Conservation (phyloP, 2,329 filamentous ascomycete species). For the Trichoderma oligosporum region DNA sequence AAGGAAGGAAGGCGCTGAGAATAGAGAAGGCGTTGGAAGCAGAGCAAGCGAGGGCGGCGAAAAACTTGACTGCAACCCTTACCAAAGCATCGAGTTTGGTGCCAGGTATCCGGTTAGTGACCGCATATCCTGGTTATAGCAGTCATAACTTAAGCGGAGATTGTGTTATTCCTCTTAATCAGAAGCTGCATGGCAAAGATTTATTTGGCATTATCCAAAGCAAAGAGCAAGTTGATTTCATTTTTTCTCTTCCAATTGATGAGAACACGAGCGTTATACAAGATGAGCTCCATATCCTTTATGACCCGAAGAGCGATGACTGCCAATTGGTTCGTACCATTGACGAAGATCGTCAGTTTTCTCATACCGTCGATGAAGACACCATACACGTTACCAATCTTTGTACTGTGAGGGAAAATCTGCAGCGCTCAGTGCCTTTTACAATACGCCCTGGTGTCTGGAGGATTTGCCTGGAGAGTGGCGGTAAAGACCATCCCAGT, state of each 20-base stretch:
- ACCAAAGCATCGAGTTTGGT: not conserved
- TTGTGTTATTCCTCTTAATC: not conserved
- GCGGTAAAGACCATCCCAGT: not conserved
- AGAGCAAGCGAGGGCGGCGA: not conserved
- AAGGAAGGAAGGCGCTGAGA: not conserved
- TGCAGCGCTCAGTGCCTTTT: too few species aligned
- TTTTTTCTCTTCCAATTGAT: not conserved
- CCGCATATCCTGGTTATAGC: not conserved
- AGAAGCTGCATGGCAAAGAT: not conserved
- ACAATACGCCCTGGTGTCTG: not conserved
- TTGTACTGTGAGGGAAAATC: too few species aligned
- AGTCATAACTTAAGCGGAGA: too few species aligned
- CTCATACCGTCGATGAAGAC: not conserved
- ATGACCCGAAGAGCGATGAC: not conserved
- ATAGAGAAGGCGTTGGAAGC: too few species aligned
- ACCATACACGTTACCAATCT: not conserved
- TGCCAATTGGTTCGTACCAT: not conserved
- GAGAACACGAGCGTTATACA: not conserved
- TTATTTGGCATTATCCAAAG: not conserved
- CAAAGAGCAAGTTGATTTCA: not conserved
- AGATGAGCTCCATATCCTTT: not conserved
- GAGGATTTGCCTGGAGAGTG: not conserved
- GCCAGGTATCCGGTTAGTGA: not conserved
- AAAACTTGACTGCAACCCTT: not conserved
- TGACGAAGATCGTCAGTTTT: not conserved